Base-by-base conservation (phyloP, 2,329 filamentous ascomycete species). In the Gnomoniopsis smithogilvyi region DNA sequence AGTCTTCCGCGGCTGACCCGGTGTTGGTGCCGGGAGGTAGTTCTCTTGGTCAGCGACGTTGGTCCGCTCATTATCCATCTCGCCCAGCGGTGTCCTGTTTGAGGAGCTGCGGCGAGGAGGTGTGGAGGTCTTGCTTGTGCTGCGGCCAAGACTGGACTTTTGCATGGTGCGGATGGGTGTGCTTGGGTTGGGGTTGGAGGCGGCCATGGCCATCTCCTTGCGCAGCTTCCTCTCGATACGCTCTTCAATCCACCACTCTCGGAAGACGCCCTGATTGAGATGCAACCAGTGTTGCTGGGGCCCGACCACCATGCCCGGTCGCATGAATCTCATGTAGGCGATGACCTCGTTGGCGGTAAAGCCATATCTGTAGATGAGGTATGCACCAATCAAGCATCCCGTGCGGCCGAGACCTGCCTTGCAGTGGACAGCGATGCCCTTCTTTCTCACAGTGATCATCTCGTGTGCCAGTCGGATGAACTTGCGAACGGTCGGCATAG, bases 211-310 rank as follows among this genome's bases (percentile, higher is more conserved):
- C 67, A 84, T 76, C 70, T 88, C 84, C 70, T 83, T 85, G 50
- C 83, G 76, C 56, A 87, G 76, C 71, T 82, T 85, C 57, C 82
- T 86, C 73, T 92, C 89, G 59, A 94, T 77, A 69, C 92, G 90
- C 76, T 94, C 90, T 76, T 92, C 92, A 68, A 95, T 84, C 91
- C 93, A 98, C 95, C 95, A 99, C 75, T 98, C 92, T n/a, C 95
- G 86, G 86, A 99, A 99, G 38, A 90, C 88, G 38, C 90, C 90
- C 75, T 99, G 95, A 78, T 99, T 97, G 63, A 99, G 84, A 72
- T 99, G 95, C 56, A 99, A 84, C 95, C 95, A 99, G 76, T 99
- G 95, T 76, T 99, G 95, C 72, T 99, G 95, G 43, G 95, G 95
- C 0, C 95, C 95, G 55, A 99, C 95, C 7, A 99, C 95, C 95